These are phyloP conservation scores for Leccinum fibrillosum DNA, from an alignment of 768 basidiomycete species.

Conservation along the genomic window DNA sequence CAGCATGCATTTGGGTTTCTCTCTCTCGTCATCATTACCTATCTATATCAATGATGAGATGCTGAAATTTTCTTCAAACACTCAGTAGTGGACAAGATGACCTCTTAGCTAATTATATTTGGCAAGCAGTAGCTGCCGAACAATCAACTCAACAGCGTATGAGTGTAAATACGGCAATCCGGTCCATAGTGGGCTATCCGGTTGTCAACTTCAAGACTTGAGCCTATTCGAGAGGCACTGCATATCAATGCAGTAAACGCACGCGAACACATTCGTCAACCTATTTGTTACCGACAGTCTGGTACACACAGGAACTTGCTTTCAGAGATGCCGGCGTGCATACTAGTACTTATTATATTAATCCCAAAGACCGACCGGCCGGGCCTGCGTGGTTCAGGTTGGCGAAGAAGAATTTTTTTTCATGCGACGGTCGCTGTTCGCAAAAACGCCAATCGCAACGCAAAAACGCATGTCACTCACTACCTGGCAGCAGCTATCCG, in stretches of 20 bases:
- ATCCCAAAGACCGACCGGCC: neutral
- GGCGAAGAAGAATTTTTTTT: neutral
- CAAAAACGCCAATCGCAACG: conserved; percentile 13
- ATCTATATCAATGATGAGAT: neutral
- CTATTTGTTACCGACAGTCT: neutral
- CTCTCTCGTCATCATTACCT: neutral
- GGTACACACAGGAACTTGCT: neutral
- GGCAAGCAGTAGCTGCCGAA: neutral
- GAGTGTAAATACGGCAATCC: too few species aligned
- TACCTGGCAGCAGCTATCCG: neutral
- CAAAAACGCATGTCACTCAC: neutral
- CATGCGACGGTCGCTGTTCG: neutral
- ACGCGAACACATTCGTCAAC: neutral
- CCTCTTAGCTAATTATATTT: neutral
- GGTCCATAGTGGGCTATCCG: neutral
- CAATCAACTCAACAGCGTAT: neutral
- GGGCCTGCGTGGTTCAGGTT: neutral
- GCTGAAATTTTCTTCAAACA: neutral
- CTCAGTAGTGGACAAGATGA: neutral
- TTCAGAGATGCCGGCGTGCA: neutral
- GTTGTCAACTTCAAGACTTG: neutral
- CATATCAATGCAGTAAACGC: neutral
- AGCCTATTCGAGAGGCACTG: neutral
- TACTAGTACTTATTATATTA: neutral
- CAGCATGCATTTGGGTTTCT: neutral